These are phyloP conservation scores for Auxenochlorella pyrenoidosa DNA, from an alignment of 139 green algal species.

Conservation along the genomic window DNA sequence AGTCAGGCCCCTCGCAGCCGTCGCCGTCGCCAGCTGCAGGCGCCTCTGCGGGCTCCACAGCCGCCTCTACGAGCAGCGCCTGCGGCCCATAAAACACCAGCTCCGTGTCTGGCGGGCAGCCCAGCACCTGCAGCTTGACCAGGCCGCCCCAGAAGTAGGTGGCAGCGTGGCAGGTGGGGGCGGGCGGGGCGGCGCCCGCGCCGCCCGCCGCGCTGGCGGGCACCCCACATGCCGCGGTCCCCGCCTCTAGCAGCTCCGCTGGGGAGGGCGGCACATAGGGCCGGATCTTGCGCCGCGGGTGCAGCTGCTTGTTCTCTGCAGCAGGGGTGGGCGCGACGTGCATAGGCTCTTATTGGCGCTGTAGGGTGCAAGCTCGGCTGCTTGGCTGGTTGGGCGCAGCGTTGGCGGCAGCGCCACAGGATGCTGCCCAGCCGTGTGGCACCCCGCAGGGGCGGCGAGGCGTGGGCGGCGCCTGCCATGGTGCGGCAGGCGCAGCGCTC, in stretches of 20 bases:
- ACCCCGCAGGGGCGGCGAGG: too few relatives aligned
- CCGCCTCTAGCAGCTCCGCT: constrained; percentile 37
- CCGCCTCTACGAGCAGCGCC: constrained; percentile 46
- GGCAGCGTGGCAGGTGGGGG: background rate
- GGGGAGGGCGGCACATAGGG: constrained; percentile 67
- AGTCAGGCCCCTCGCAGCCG: background rate
- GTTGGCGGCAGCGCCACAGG: too few relatives aligned
- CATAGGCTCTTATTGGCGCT: too few relatives aligned
- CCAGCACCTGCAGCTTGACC: constrained; percentile 77
- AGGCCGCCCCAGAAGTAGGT: constrained; percentile 82
- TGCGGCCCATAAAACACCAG: constrained; percentile 77
- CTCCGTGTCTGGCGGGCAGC: constrained; percentile 47
- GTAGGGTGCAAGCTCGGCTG: too few relatives aligned
- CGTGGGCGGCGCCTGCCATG: too few relatives aligned
- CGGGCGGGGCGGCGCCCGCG: background rate
- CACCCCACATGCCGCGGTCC: background rate
- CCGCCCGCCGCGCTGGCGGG: background rate
- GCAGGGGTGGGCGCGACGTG: background rate
- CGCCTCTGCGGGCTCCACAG: background rate
- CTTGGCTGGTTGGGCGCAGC: too few relatives aligned
- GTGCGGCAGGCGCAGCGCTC: too few relatives aligned
- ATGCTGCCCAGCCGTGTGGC: too few relatives aligned
- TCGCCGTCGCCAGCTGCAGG: background rate
- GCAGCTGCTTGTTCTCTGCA: constrained; percentile 79
- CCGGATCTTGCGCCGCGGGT: constrained; percentile 70